Base-by-base conservation (phyloP, 2,329 filamentous ascomycete genomes). In the Arachnopeziza araneosa region DNA sequence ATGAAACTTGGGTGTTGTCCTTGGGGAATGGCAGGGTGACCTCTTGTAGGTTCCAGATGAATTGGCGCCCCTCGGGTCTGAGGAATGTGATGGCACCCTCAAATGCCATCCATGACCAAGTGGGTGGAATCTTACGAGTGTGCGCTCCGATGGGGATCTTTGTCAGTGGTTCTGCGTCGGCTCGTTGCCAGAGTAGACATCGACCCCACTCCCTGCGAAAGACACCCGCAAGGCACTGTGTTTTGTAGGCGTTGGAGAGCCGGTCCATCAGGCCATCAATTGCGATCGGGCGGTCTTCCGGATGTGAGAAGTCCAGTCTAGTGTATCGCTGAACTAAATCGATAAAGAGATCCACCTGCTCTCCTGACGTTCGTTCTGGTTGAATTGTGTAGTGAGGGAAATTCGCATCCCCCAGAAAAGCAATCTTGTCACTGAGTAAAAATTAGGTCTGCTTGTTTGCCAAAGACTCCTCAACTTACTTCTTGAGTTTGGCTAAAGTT, bases 21-120 rank as follows among this genome's bases (percentile, higher is more conserved):
- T n/a, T n/a, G n/a, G n/a, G n/a, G n/a, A n/a, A n/a, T n/a, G n/a
- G n/a, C n/a, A n/a, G n/a, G n/a, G n/a, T n/a, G n/a, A n/a, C n/a
- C n/a, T n/a, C n/a, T n/a, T n/a, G n/a, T n/a, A n/a, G n/a, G n/a
- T 44, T 12, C 36, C 36, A 44, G 17, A 12, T 44, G 36, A 44
- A 5, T 44, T 12, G 36, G 36, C 36, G 6, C 6, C 17, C 36
- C 6, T 5, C 6, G 17, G 36, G 36, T 44, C 36, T 5, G 6
- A 44, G 36, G 36, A 44, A 44, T 8, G 36, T 44, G 3, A 75
- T 74, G 0, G 54, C 65, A 1, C 73, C 73, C 1, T 66, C 22
- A 30, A 74, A 73, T 0, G 68, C 69, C 70, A 74, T 75, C 73
- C 73, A 75, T 0, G 73, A 75, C 73, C 73, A 75, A 0, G 67